phyloP scores from a whole-genome alignment of 495 filamentous ascomycete species.

The Talaromyces trachyspermus region DNA sequence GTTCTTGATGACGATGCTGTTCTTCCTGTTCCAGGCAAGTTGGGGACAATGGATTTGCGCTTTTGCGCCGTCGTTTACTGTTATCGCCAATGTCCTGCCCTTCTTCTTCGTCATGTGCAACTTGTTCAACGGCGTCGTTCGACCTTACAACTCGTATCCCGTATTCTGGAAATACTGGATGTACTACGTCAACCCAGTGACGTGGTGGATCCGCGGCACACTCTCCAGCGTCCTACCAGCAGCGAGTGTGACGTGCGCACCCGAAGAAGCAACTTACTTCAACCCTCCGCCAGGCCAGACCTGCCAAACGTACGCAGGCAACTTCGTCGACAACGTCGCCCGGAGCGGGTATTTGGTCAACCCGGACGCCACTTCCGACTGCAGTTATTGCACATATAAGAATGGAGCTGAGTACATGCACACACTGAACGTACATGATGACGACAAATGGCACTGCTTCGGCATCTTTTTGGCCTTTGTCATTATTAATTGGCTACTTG shows the following conservation, averaged over 20 bases:
- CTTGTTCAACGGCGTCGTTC: slow-evolving; percentile 69
- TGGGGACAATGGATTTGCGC: slow-evolving; percentile 86
- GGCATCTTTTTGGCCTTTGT: slow-evolving; percentile 74
- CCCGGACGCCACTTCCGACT: slow-evolving; percentile 46
- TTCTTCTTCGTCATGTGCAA: slow-evolving; percentile 76
- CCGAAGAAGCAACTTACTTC: slow-evolving; percentile 59
- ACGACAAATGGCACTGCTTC: slow-evolving; percentile 66
- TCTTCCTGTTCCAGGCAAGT: slow-evolving; percentile 68
- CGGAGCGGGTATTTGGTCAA: slow-evolving; percentile 53
- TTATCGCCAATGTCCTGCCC: slow-evolving; percentile 68
- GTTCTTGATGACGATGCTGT: slow-evolving; percentile 76
- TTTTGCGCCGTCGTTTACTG: slow-evolving; percentile 71
- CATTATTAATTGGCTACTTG: slow-evolving; percentile 67
- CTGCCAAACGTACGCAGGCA: slow-evolving; percentile 52
- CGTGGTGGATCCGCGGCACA: slow-evolving; percentile 70
- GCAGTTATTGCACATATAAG: slow-evolving; percentile 68
- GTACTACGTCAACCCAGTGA: slow-evolving; percentile 65
- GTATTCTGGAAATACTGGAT: slow-evolving; percentile 76
- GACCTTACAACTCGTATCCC: slow-evolving; percentile 51
- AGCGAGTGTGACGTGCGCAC: slow-evolving; percentile 48
- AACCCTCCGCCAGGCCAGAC: slow-evolving; percentile 54
- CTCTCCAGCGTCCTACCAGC: slow-evolving; percentile 52
- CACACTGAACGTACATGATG: slow-evolving; percentile 56
- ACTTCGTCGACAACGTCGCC: slow-evolving; percentile 40
- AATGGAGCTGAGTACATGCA: slow-evolving; percentile 60